phyloP scores from a whole-genome alignment of 176 grass and related monocot genomes.

The Carex cristatella region DNA sequence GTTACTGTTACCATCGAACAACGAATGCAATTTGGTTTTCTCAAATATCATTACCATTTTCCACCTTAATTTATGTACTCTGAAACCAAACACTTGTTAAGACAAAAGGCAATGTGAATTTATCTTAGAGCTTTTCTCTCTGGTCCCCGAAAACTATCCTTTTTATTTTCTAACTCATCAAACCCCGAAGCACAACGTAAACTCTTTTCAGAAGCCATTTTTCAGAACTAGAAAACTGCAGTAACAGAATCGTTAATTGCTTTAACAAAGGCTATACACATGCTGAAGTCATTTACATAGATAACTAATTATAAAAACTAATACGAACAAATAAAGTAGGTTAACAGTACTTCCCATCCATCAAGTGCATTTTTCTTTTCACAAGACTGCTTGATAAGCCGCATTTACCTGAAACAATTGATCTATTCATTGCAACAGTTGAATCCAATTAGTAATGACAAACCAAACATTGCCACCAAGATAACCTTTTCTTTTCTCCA shows the following conservation, averaged over 20 bases:
- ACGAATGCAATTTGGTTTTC: background rate
- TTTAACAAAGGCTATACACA: background rate
- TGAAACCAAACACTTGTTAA: background rate
- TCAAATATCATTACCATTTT: background rate
- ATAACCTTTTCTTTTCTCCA: background rate
- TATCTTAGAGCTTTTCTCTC: background rate
- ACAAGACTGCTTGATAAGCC: background rate
- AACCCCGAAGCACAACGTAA: background rate
- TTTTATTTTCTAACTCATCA: no score
- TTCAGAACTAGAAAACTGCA: background rate
- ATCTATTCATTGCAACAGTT: background rate
- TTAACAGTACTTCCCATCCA: background rate
- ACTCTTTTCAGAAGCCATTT: background rate
- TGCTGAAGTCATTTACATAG: background rate
- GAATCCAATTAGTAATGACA: background rate
- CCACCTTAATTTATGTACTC: background rate
- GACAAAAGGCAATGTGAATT: background rate
- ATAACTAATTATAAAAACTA: no score
- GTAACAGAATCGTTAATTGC: background rate
- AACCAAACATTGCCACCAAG: background rate
- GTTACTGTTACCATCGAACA: background rate
- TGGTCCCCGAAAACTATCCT: background rate
- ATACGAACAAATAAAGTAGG: no score
- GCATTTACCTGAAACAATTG: background rate
- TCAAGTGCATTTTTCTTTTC: background rate